Evolutionary conservation across 78 protist species (phyloP).

Genomic region (Thecamonas trahens): DNA sequence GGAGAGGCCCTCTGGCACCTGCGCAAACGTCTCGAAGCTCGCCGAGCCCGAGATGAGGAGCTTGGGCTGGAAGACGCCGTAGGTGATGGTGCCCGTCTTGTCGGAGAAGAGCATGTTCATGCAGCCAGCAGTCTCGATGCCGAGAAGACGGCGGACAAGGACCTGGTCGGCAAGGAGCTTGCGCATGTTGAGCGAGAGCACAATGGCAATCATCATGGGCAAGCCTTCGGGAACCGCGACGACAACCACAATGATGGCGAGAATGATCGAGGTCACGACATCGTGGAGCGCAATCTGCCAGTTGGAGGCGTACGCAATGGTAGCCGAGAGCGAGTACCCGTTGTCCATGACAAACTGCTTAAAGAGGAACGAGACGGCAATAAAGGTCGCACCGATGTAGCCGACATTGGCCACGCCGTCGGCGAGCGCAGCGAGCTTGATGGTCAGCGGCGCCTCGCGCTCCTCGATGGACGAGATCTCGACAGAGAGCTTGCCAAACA

Average conservation of each 20-base stretch:
- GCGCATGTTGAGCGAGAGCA: not conserved
- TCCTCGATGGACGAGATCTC: not conserved
- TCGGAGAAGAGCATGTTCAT: not conserved
- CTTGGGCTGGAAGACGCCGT: conserved; percentile 26
- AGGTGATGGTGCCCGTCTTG: not conserved
- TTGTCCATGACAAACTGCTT: not conserved
- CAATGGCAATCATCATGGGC: conserved; percentile 1
- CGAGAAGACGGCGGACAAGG: not conserved
- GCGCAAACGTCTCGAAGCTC: no score
- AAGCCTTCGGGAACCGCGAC: conserved; percentile 2
- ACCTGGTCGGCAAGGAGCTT: not conserved
- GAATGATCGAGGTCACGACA: not conserved
- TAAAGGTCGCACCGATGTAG: not conserved
- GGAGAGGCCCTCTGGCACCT: no score
- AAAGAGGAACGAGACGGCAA: not conserved
- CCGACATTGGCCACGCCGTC: not conserved
- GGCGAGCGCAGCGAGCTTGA: not conserved
- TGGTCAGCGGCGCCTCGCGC: not conserved
- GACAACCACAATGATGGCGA: conserved; percentile 1
- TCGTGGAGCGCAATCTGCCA: not conserved
- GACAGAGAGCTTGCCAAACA: not conserved
- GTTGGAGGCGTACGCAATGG: conserved; percentile 17
- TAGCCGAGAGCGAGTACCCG: conserved; percentile 7
- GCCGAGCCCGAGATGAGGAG: conserved; percentile 34
- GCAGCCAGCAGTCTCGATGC: conserved; percentile 1